Evolutionary conservation across 2,329 filamentous ascomycete genomes (phyloP), one percentile per base, ranked within the genome.

Genomic region (Penicillium frequentans): DNA sequence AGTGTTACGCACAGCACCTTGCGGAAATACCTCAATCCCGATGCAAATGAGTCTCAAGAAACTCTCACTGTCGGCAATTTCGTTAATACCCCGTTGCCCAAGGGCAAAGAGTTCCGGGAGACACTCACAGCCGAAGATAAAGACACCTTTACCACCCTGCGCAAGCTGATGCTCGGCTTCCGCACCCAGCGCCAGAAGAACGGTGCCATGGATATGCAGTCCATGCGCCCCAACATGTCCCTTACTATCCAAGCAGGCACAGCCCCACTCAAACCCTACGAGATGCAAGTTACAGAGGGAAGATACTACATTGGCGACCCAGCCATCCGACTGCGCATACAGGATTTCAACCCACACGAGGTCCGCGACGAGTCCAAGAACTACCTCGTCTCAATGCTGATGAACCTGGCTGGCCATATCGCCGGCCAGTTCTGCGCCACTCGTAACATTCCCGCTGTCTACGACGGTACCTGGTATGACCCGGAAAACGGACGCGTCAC

Each of bases 391-490:
- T 69, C 73, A 3, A 76, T 82, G 49, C 63, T 77, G 35, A 88
- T 88, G 85, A 71, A 85, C 57, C 68, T 87, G 23, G 84, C 81
- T 16, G 73, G 73, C 21, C 69, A 73, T 56, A 61, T 75, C 29
- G 64, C 71, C 2, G 73, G 67, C 5, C 68, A 64, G 43, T 75
- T 74, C 70, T 68, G 68, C 46, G 69, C 73, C 3, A 63, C 70
- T 46, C 71, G 73, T 48, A 72, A 74, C 53, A 74, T 75, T 24
- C 73, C 73, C 7, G 60, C 62, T 16, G 61, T 75, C 21, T 75
- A 71, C 45, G 67, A 75, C 39, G 73, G 73, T 10, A 75, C 75
- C 29, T 69, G 64, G 66, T 72, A 73, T 54, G 64, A 74, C 46
- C 71, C 73, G 37, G 70, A 79, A 71, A 81, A 64, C 59, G 78